A percentile compares a stretch with the other conserved stretches of the same genome.
Evolutionary conservation across 177 flowering plant species (phyloP).

Genomic region (Telopea speciosissima): DNA sequence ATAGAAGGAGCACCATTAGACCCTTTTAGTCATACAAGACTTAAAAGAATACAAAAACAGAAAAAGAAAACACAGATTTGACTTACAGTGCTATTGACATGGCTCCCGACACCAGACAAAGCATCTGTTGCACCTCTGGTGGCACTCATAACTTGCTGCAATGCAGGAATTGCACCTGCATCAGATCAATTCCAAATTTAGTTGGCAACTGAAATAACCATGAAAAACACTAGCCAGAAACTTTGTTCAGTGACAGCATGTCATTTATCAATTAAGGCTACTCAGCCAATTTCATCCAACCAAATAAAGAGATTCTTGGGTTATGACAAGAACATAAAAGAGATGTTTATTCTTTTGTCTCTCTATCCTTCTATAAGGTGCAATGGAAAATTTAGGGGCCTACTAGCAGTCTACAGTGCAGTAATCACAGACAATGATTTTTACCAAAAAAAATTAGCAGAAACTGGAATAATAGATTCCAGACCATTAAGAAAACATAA

Average conservation of each 20-base stretch:
- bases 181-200: neutral
- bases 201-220: neutral
- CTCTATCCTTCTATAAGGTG: too few species aligned
- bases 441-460: too few species aligned
- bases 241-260: neutral
- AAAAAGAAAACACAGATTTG: constrained; percentile 2
- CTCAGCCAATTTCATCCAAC: neutral
- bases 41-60: neutral
- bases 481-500: too few species aligned
- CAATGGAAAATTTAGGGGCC: neutral
- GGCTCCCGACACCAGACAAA: constrained; percentile 71
- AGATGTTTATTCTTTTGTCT: too few species aligned
- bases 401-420: neutral
- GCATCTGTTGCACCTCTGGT: constrained; percentile 94
- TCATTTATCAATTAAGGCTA: neutral
- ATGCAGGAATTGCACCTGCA: constrained; percentile 73
- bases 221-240: neutral
- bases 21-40: neutral
- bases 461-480: too few species aligned
- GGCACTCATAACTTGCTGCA: constrained; percentile 77
- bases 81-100: constrained; percentile 70
- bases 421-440: too few species aligned
- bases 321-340: too few species aligned
- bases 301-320: neutral
- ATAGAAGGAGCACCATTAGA: neutral